These are phyloP conservation scores for Hypoxylon sp. DNA, from an alignment of 2,329 filamentous ascomycete genomes.

Conservation along the genomic window DNA sequence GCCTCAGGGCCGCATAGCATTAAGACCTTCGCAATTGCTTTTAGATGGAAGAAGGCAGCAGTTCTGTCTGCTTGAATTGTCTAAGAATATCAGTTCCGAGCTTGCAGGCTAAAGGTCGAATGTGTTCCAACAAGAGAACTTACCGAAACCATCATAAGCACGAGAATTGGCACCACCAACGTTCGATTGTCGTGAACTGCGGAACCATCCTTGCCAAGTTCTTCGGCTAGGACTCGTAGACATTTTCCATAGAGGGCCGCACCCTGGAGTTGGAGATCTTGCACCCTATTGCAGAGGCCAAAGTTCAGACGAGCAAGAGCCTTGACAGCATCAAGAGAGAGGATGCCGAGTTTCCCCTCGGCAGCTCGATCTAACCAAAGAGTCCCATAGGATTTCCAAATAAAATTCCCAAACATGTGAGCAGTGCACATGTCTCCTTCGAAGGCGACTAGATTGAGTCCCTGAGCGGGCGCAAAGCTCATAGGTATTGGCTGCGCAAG, in stretches of 20 bases:
- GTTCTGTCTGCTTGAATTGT: constrained; percentile 41
- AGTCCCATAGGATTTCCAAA: constrained; percentile 43
- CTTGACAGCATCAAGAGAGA: constrained; percentile 40
- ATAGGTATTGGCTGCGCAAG: constrained; percentile 10
- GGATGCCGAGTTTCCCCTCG: constrained; percentile 35
- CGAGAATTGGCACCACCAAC: constrained; percentile 39
- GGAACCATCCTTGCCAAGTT: constrained; percentile 29
- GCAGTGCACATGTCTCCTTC: constrained; percentile 37
- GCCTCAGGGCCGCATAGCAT: constrained; percentile 38
- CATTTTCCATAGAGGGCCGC: constrained; percentile 41
- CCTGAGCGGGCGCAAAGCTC: constrained; percentile 18
- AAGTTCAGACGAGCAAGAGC: constrained; percentile 43
- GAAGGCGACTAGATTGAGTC: constrained; percentile 40
- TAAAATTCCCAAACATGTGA: constrained; percentile 41
- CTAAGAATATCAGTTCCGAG: constrained; percentile 19
- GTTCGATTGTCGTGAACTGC: constrained; percentile 21
- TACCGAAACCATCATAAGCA: constrained; percentile 45
- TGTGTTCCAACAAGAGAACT: constrained; percentile 1
- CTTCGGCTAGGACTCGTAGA: constrained; percentile 33
- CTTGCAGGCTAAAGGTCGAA: not conserved
- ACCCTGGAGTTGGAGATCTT: constrained; percentile 35
- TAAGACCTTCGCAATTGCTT: constrained; percentile 37
- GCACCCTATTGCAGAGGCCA: constrained; percentile 33
- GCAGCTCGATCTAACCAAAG: constrained; percentile 43
- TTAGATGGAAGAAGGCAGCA: constrained; percentile 37